Base-by-base conservation (phyloP, 2,329 filamentous ascomycete species). In the Fusarium sp. region DNA sequence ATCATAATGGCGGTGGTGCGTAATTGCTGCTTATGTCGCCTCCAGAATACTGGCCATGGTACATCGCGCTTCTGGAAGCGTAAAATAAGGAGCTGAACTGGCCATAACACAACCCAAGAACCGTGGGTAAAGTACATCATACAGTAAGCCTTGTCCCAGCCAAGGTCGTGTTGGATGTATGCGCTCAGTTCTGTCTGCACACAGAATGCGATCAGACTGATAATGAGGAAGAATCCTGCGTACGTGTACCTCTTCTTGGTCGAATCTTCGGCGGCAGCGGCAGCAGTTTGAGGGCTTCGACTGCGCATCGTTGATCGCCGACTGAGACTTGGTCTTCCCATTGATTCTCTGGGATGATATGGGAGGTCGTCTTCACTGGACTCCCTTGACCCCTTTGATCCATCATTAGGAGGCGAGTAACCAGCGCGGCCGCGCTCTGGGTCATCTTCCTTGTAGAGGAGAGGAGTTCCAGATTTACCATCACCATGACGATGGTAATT, bases 101-200 rank as follows among this genome's bases (percentile, higher is more conserved):
- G 96, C 94, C 95, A 99, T 30, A 99, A 88, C 55, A 98, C 84
- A 15, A 92, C 83, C 96, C 96, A 99, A 5, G 95, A 98, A 63
- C 96, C 93, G 84, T 99, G 96, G 17, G 96, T 99, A 75, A 99
- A 88, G 84, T 97, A 98, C 87, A 99, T 90, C 96, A 99, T 99
- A 87, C 94, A 97, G 85, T 98, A 99, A n/a, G 96, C 94, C 86
- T 99, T 99, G 84, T 97, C 90, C 96, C 96, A 99, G 73, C 93
- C 91, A 73, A 98, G 84, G 69, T 96, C 91, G 81, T 96, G 92
- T 85, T 98, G 96, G 70, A 99, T 96, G 84, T 98, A 95, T 15
- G 97, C 92, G 17, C 95, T 96, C 61, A 97, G 94, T 86, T 98
- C 96, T 8, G 96, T 98, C 88, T 99, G 96, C 11, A 98, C 87